phyloP scores from a whole-genome alignment of 805 yeast species.

The Spathaspora sp. region DNA sequence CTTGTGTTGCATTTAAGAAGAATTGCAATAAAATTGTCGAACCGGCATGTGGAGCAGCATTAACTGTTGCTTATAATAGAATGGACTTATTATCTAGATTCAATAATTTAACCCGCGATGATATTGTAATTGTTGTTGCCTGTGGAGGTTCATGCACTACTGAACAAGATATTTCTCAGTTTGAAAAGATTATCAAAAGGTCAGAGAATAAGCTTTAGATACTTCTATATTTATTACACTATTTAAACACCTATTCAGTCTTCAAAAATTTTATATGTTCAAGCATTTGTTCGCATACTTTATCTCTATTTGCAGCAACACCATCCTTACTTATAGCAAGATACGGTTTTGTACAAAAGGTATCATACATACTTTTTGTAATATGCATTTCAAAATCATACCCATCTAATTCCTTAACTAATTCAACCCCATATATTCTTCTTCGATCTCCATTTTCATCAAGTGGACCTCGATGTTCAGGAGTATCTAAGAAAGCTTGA shows the following conservation, averaged over 20 bases:
- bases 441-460: conserved; percentile 15
- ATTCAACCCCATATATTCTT: conserved; percentile 23
- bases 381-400: conserved; percentile 27
- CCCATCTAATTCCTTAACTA: conserved; percentile 21
- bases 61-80: conserved; percentile 48
- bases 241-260: not conserved
- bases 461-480: conserved; percentile 25
- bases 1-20: conserved; percentile 47
- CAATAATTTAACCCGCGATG: conserved; percentile 30
- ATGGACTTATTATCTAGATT: conserved; percentile 22
- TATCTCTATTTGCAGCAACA: conserved; percentile 16
- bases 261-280: conserved; percentile 22
- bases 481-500: conserved; percentile 20
- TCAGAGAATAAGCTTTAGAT: conserved; percentile 9
- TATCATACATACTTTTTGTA: conserved; percentile 24
- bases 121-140: conserved; percentile 50
- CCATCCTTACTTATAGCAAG: conserved; percentile 13
- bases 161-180: conserved; percentile 6
- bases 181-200: conserved; percentile 6
- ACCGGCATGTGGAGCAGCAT: conserved; percentile 73
- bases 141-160: conserved; percentile 41
- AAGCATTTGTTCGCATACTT: conserved; percentile 21
- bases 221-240: not conserved
- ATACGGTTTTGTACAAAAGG: conserved; percentile 23
- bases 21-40: conserved; percentile 55